phyloP scores from a whole-genome alignment of 257 asterid genomes.

The Salvia miltiorrhiza region DNA sequence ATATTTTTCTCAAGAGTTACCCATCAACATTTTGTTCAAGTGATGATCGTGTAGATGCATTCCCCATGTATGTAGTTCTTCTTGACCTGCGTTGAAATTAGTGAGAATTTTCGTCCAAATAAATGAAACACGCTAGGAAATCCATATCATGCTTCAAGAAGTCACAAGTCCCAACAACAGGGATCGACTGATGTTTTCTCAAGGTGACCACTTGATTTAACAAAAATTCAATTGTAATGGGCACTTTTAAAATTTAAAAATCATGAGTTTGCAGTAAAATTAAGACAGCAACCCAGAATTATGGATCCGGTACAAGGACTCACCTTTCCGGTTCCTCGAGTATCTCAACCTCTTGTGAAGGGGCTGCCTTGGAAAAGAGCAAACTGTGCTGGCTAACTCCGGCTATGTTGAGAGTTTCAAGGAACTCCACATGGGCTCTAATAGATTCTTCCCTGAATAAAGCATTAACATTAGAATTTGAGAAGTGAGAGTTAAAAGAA shows the following conservation, averaged over 20 bases:
- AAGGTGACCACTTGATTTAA: not conserved
- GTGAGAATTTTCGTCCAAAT: not conserved
- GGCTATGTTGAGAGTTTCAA: constrained; percentile 79
- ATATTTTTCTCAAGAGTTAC: constrained; percentile 31
- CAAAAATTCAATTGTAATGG: not conserved
- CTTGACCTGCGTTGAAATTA: constrained; percentile 38
- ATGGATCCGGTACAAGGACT: constrained; percentile 3
- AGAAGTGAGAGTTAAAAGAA: not conserved
- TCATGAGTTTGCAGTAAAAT: not conserved
- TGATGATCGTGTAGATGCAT: constrained; percentile 39
- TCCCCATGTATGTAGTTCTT: constrained; percentile 35
- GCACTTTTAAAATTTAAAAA: not conserved
- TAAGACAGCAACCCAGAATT: not conserved
- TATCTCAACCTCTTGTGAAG: constrained; percentile 41
- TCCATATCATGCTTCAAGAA: not conserved
- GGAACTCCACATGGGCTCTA: constrained; percentile 62
- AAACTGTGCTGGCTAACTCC: constrained; percentile 93
- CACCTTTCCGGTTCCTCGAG: constrained; percentile 68
- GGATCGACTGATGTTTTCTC: not conserved
- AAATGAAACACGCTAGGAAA: not conserved
- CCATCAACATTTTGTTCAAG: constrained; percentile 51
- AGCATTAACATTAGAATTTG: not conserved
- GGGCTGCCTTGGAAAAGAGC: constrained; percentile 86
- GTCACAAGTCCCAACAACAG: not conserved
- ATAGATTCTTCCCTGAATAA: constrained; percentile 68